A percentile compares a stretch with the other conserved stretches of the same genome.
phyloP scores from a whole-genome alignment of 1,284 basidiomycete genomes.

The Agaricales sp. region DNA sequence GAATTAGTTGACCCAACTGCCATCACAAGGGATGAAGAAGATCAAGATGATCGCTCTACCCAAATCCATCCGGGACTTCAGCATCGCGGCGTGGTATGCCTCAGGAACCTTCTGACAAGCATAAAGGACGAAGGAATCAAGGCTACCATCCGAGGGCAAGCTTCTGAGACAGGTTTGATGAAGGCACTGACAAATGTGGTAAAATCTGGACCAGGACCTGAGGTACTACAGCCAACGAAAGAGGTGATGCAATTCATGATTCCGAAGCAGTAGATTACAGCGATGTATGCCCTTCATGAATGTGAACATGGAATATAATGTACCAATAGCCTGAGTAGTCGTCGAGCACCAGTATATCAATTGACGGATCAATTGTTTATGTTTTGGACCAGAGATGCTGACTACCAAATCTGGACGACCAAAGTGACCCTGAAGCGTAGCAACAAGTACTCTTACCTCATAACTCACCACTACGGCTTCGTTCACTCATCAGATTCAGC shows the following conservation, averaged over 20 bases:
- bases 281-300: background rate
- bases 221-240: conserved; percentile 30
- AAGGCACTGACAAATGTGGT: conserved; percentile 37
- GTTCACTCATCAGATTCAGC: too few species aligned
- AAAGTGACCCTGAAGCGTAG: too few species aligned
- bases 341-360: too few species aligned
- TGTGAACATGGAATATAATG: too few species aligned
- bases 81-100: conserved; percentile 67
- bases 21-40: conserved; percentile 21
- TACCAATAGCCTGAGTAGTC: too few species aligned
- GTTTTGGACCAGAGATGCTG: too few species aligned
- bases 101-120: conserved; percentile 50
- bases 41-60: conserved; percentile 14
- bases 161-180: conserved; percentile 37
- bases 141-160: conserved; percentile 31
- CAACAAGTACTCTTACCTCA: too few species aligned
- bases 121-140: conserved; percentile 25
- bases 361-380: too few species aligned
- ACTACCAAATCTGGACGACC: too few species aligned
- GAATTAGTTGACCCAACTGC: conserved; percentile 52
- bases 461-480: too few species aligned
- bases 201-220: conserved; percentile 25
- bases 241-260: conserved; percentile 34
- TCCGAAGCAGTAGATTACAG: conserved; percentile 12
- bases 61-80: conserved; percentile 48